Conservation (phyloP, 2,329 filamentous ascomycete genomes). For the Ceratocystis cubensis region DNA sequence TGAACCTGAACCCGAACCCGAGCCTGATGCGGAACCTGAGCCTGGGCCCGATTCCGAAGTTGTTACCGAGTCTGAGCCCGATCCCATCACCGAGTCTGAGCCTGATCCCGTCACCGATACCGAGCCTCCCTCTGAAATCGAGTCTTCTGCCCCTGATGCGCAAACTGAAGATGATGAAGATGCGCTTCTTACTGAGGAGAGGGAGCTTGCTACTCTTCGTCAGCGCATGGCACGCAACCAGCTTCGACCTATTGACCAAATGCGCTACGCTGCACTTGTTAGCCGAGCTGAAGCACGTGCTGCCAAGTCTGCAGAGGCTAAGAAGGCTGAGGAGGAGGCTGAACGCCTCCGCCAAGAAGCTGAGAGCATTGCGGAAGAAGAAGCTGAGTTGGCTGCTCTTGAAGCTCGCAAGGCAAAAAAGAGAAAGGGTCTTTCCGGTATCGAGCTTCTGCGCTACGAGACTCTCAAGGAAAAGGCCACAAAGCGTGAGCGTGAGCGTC, state of each 20-base stretch:
- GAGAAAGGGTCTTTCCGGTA: slow-evolving; percentile 1
- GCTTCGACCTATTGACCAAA: slow-evolving; percentile 11
- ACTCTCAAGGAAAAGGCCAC: slow-evolving; percentile 10
- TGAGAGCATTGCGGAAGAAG: slow-evolving; percentile 13
- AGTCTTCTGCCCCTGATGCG: slow-evolving; percentile 19
- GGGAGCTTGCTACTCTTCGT: slow-evolving; percentile 13
- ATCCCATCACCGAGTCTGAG: slow-evolving; percentile 19
- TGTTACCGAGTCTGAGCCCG: slow-evolving; percentile 19
- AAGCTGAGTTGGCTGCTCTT: slow-evolving; percentile 12
- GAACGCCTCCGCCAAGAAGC: slow-evolving; percentile 11
- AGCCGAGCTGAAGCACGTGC: slow-evolving; percentile 12
- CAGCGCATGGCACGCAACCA: slow-evolving; percentile 15
- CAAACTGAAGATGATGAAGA: slow-evolving; percentile 20
- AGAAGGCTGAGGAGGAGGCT: slow-evolving; percentile 11
- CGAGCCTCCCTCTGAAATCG: slow-evolving; percentile 20
- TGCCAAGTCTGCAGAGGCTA: slow-evolving; percentile 7
- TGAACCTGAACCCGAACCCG: slow-evolving; percentile 16
- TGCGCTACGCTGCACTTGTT: slow-evolving; percentile 14
- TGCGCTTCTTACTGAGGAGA: slow-evolving; percentile 9
- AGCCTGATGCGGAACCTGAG: slow-evolving; percentile 13
- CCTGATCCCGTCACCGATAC: slow-evolving; percentile 20
- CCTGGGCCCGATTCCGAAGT: slow-evolving; percentile 18
- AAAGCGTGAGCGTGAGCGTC: slow-evolving; percentile 14
- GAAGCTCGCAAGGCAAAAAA: slow-evolving; percentile 12
- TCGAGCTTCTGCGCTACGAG: slow-evolving; percentile 15